phyloP scores from a whole-genome alignment of 2,329 filamentous ascomycete species.

The Cladosporium sp. region DNA sequence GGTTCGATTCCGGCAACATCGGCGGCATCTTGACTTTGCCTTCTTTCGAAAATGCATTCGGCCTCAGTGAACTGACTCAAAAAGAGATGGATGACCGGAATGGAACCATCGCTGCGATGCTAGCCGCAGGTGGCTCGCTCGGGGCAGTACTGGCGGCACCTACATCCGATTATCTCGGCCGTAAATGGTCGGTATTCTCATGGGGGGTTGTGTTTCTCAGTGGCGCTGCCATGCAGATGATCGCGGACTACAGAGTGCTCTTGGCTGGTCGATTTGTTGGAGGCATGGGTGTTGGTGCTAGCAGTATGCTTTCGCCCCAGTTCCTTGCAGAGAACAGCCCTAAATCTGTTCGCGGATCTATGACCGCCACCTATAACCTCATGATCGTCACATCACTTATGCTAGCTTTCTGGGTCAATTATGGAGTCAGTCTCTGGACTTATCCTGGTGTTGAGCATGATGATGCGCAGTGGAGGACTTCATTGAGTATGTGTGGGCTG shows the following conservation, averaged over 20 bases:
- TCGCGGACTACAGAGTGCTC: slow-evolving; percentile 23
- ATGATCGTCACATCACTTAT: slow-evolving; percentile 24
- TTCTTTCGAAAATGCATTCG: slow-evolving; percentile 26
- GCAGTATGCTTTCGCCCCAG: slow-evolving; percentile 24
- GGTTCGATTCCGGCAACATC: slow-evolving; percentile 25
- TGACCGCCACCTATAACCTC: slow-evolving; percentile 25
- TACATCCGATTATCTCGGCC: slow-evolving; percentile 23
- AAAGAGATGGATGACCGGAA: slow-evolving; percentile 13
- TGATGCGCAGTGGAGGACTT: slow-evolving; percentile 21
- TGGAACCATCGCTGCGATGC: slow-evolving; percentile 25
- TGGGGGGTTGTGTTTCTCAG: slow-evolving; percentile 25
- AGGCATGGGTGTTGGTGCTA: slow-evolving; percentile 25
- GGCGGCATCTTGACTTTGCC: slow-evolving; percentile 24
- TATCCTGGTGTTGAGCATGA: slow-evolving; percentile 12
- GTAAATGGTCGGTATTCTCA: slow-evolving; percentile 25
- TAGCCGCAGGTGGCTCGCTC: slow-evolving; percentile 25
- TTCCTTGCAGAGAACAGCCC: slow-evolving; percentile 25
- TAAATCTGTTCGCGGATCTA: slow-evolving; percentile 25
- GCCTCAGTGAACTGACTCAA: slow-evolving; percentile 20
- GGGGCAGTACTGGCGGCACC: slow-evolving; percentile 22
- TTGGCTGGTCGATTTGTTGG: slow-evolving; percentile 24
- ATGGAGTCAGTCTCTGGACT: slow-evolving; percentile 24
- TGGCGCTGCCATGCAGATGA: slow-evolving; percentile 25
- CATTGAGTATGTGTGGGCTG: slow-evolving; percentile 16
- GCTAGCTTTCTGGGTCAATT: slow-evolving; percentile 24